Evolutionary conservation across 768 basidiomycete species (phyloP).

Genomic region (Coprinopsis cinerea): DNA sequence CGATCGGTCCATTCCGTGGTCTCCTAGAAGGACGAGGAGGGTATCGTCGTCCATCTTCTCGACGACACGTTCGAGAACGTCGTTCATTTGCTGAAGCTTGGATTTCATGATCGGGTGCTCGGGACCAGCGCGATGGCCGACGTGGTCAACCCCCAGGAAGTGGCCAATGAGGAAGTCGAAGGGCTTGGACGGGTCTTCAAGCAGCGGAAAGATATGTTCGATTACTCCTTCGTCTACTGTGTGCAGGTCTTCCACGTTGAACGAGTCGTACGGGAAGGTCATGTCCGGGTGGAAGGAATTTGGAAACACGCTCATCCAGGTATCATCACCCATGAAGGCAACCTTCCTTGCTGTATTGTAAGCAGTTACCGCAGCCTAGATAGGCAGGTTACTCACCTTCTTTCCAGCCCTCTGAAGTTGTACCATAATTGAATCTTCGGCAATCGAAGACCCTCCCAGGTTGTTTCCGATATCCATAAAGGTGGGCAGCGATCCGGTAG

Average conservation of each 20-base stretch:
- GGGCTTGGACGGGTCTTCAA: constrained; percentile 42
- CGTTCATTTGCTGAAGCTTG: constrained; percentile 87
- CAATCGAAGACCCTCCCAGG: constrained; percentile 81
- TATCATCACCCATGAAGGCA: constrained; percentile 95
- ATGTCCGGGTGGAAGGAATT: constrained; percentile 64
- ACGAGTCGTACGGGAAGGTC: constrained; percentile 87
- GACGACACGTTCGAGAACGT: constrained; percentile 68
- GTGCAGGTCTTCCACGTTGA: constrained; percentile 98
- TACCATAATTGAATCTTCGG: constrained; percentile 82
- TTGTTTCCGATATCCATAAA: constrained; percentile 93
- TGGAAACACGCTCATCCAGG: constrained; percentile 90
- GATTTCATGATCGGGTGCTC: constrained; percentile 79
- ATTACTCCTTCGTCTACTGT: constrained; percentile 92
- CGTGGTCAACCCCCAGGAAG: constrained; percentile 94
- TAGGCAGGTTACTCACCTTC: constrained; percentile 36
- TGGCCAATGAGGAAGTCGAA: constrained; percentile 93
- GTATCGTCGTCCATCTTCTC: constrained; percentile 78
- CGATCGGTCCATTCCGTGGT: constrained; percentile 94
- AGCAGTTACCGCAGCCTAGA: neutral
- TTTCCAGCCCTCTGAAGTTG: constrained; percentile 59
- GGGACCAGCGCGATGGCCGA: constrained; percentile 90
- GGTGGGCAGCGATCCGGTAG: constrained; percentile 91
- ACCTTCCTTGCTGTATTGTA: constrained; percentile 36
- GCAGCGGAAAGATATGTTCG: constrained; percentile 72
- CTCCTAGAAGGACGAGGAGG: constrained; percentile 84